Conservation (phyloP, 768 basidiomycete genomes). For the Termitomyces sp. region DNA sequence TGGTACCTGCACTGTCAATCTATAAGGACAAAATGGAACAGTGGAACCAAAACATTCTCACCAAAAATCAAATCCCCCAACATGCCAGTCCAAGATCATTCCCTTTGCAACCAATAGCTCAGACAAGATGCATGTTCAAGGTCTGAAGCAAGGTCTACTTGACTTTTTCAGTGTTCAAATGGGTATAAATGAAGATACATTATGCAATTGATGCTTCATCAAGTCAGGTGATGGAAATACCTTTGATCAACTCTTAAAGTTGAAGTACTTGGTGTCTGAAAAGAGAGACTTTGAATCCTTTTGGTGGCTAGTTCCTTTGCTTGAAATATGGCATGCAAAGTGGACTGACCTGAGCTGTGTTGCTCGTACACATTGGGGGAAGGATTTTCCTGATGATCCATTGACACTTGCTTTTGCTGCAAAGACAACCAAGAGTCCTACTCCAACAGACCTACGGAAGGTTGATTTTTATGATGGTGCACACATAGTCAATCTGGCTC, state of each 20-base stretch:
- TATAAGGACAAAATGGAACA: no score
- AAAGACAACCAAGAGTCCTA: conserved; percentile 13
- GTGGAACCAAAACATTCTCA: conserved; percentile 1
- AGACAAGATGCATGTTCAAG: conserved; percentile 2
- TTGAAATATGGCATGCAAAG: conserved; percentile 29
- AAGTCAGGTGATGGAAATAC: no score
- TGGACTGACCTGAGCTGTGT: conserved; percentile 27
- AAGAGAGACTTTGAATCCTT: conserved; percentile 17
- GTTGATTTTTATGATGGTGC: conserved; percentile 24
- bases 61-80: conserved; percentile 11
- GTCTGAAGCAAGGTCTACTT: conserved; percentile 15
- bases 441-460: conserved; percentile 21
- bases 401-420: conserved; percentile 16
- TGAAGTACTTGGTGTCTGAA: conserved; percentile 10
- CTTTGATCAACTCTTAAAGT: no score
- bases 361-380: conserved; percentile 18
- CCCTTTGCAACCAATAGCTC: no score
- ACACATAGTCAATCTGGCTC: conserved; percentile 14
- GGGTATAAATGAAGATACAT: neutral
- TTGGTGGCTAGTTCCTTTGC: conserved; percentile 18
- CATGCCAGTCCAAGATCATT: neutral
- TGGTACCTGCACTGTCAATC: neutral
- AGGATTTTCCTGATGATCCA: conserved; percentile 11
- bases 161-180: conserved; percentile 14
- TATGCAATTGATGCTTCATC: no score